Conservation (phyloP, 371 early-diverging fungal genomes). For the Apophysomyces sp. region DNA sequence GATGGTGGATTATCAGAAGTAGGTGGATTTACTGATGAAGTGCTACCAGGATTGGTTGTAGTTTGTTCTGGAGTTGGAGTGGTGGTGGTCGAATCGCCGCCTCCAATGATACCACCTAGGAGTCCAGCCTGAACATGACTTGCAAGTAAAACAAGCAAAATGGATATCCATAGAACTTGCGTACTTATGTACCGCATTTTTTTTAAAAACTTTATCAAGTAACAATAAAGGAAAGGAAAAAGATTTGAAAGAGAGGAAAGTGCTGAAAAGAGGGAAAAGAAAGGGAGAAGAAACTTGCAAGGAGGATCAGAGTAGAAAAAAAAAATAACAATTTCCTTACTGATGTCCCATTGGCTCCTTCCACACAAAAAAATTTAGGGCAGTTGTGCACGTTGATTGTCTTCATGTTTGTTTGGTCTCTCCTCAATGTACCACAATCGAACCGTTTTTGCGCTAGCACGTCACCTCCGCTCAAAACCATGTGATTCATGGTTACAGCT, state of each 20-base stretch:
- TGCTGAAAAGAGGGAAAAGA: not conserved
- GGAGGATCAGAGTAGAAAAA: not conserved
- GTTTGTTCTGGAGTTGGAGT: not conserved
- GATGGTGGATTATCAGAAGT: not conserved
- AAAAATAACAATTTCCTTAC: not conserved
- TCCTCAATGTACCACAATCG: not conserved
- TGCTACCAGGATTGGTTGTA: not conserved
- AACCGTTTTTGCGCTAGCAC: not conserved
- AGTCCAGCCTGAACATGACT: slow-evolving; percentile 12
- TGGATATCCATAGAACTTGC: slow-evolving; percentile 11
- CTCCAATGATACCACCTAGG: slow-evolving; percentile 5
- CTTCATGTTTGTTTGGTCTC: not conserved
- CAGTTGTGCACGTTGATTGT: slow-evolving; percentile 1
- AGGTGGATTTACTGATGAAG: not conserved
- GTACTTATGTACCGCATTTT: slow-evolving; percentile 6
- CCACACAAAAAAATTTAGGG: not conserved
- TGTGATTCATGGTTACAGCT: not conserved
- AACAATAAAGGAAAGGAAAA: slow-evolving; percentile 5
- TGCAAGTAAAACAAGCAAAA: slow-evolving; percentile 8
- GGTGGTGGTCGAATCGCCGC: not conserved
- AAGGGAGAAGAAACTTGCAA: not conserved
- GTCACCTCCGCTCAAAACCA: not conserved
- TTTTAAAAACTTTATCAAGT: not conserved
- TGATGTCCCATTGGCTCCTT: not conserved
- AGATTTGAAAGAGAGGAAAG: not conserved